A percentile compares a stretch with the other conserved stretches of the same genome.
phyloP scores from a whole-genome alignment of 495 filamentous ascomycete genomes.

The Neurospora sp. region DNA sequence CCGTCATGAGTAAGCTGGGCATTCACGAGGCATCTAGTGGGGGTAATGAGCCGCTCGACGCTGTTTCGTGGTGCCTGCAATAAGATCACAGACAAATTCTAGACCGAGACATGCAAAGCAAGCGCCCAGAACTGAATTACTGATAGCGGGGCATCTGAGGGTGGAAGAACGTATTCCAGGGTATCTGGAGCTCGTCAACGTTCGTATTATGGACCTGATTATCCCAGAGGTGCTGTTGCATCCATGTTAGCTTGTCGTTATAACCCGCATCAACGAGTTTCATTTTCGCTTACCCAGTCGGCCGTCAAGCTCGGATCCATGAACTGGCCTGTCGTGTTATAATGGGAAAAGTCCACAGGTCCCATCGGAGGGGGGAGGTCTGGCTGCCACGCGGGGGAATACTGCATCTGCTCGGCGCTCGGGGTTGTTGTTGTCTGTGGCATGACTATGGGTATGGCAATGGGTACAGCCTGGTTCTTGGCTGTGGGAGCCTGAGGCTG shows the following conservation, averaged over 20 bases:
- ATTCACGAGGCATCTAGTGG: background rate
- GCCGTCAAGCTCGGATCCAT: slow-evolving; percentile 8
- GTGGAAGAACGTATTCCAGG: slow-evolving; percentile 16
- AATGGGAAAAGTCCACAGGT: background rate
- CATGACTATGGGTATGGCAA: background rate
- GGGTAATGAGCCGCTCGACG: background rate
- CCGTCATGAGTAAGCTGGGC: background rate
- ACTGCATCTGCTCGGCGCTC: background rate
- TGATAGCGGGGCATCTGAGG: background rate
- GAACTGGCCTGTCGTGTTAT: slow-evolving; percentile 6
- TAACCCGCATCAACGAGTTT: background rate
- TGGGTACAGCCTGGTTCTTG: background rate
- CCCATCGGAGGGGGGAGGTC: slow-evolving; percentile 1
- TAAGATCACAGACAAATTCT: background rate
- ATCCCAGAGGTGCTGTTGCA: slow-evolving; percentile 13
- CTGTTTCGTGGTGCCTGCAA: background rate
- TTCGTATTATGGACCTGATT: slow-evolving; percentile 14
- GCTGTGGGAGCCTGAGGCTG: background rate
- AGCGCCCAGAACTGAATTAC: background rate
- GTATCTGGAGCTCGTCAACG: slow-evolving; percentile 10
- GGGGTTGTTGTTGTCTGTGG: background rate
- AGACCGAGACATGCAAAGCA: background rate
- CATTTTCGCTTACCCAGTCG: slow-evolving; percentile 16
- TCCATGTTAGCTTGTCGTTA: background rate
- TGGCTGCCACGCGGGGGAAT: background rate